Conservation (phyloP, 2,329 filamentous ascomycete species). For the Cryphonectria nitschkei region DNA sequence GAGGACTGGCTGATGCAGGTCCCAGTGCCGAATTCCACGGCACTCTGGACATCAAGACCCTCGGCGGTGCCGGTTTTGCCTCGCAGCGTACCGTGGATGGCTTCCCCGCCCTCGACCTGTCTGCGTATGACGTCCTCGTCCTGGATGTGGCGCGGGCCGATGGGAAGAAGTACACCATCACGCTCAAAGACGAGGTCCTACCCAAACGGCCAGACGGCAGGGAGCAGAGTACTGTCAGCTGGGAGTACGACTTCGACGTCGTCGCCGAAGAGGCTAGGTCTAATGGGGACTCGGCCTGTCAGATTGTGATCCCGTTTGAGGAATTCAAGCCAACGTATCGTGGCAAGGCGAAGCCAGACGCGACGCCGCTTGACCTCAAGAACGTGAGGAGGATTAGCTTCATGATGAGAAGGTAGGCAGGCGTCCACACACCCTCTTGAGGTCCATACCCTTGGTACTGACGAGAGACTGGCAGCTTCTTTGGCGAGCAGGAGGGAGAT, state of each 20-base stretch:
- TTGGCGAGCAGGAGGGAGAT: slow-evolving; percentile 71
- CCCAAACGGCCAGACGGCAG: slow-evolving; percentile 63
- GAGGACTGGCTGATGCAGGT: not conserved
- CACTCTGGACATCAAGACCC: slow-evolving; percentile 65
- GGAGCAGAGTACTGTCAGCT: slow-evolving; percentile 73
- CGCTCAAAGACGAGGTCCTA: slow-evolving; percentile 71
- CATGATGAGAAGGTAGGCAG: slow-evolving; percentile 77
- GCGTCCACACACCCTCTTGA: not conserved
- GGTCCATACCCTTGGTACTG: slow-evolving; percentile 25
- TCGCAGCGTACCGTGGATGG: slow-evolving; percentile 67
- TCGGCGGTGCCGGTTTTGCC: slow-evolving; percentile 81
- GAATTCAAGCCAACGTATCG: slow-evolving; percentile 74
- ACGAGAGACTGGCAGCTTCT: slow-evolving; percentile 62
- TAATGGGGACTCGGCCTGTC: slow-evolving; percentile 23
- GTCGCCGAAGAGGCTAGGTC: slow-evolving; percentile 27
- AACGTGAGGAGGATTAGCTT: slow-evolving; percentile 70
- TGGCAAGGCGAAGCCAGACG: slow-evolving; percentile 66
- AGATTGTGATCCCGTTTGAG: slow-evolving; percentile 64
- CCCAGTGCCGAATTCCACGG: slow-evolving; percentile 46
- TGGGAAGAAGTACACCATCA: slow-evolving; percentile 72
- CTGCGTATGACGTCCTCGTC: slow-evolving; percentile 47
- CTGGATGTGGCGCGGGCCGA: slow-evolving; percentile 67
- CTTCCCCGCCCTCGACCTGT: slow-evolving; percentile 29
- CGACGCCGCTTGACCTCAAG: slow-evolving; percentile 59
- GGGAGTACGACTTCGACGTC: slow-evolving; percentile 69